Evolutionary conservation across 306 rosid genomes (phyloP), one percentile per base, ranked within the genome.

Genomic region (Rosa chinensis): DNA sequence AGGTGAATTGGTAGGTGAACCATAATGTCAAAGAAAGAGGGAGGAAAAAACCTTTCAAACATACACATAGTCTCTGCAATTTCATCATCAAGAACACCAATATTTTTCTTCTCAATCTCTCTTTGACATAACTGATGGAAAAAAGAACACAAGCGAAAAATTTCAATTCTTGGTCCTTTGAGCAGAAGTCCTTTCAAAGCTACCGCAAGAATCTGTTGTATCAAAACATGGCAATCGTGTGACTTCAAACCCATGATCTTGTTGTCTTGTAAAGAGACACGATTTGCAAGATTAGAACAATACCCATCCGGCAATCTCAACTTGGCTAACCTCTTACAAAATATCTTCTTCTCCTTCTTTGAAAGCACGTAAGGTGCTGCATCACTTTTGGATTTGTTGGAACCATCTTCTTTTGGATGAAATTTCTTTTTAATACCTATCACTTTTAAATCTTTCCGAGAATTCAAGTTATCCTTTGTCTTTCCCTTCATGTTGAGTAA

Each of bases 261-360:
- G 11, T 11, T 13, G 25, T 72, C 43, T 11, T 48, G 43, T 25
- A 49, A 1, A 4, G 58, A 13, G 4, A 72, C 16, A 13, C 10
- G 32, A 3, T 50, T 48, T 23, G 42, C 13, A 72, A 72, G 32
- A 28, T 72, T 48, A 3, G 40, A 72, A 13, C 62, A 17, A 49
- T 72, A 72, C 5, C 76, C 76, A 72, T 49, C 10, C 25, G 21
- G 45, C 28, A 72, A 48, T 25, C 32, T 72, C 18, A 72, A 50
- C 8, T 72, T 23, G 48, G n/a, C 7, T 21, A 72, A 11, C 20
- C 21, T 49, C 62, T 72, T 72, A 50, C 44, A 72, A 50, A 72
- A 72, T 14, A 72, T 21, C 13, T 28, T 49, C 52, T 49, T 72
- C 20, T 21, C 62, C 25, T 28, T 20, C 28, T 68, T 68, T 14